Percentiles rank a stretch among this genome's conserved stretches.
Conservation (phyloP, 176 grass and related monocot genomes). For the Poa pratensis region DNA sequence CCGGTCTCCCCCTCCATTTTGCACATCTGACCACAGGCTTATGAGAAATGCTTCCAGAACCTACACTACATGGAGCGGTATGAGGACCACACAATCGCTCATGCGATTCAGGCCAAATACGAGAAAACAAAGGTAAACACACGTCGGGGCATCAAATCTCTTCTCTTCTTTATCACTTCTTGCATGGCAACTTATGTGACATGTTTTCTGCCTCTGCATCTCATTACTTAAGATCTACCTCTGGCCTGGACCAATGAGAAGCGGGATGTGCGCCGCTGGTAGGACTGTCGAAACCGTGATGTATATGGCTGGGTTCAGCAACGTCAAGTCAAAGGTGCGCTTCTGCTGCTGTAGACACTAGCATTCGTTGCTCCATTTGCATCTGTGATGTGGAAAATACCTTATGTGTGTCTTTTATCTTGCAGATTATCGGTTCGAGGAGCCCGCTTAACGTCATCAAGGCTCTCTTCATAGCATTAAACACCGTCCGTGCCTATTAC, state of each 20-base stretch:
- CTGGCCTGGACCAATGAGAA: slow-evolving; percentile 80
- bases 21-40: no score
- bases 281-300: slow-evolving; percentile 83
- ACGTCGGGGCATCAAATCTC: not conserved
- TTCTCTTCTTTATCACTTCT: slow-evolving; percentile 11
- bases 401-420: not conserved
- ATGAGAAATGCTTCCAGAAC: slow-evolving; percentile 89
- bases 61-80: slow-evolving; percentile 96
- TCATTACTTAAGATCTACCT: slow-evolving; percentile 73
- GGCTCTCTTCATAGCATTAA: slow-evolving; percentile 93
- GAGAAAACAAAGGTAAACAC: slow-evolving; percentile 85
- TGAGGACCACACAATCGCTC: slow-evolving; percentile 92
- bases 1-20: no score
- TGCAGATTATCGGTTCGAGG: slow-evolving; percentile 94
- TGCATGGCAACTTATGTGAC: no score
- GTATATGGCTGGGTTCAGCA: slow-evolving; percentile 86
- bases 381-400: not conserved
- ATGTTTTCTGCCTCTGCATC: slow-evolving; percentile 20
- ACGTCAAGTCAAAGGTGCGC: slow-evolving; percentile 83
- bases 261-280: slow-evolving; percentile 67
- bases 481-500: slow-evolving; percentile 62
- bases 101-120: slow-evolving; percentile 91
- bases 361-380: not conserved
- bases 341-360: slow-evolving; percentile 1
- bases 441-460: slow-evolving; percentile 94